Evolutionary conservation across 805 yeast species (phyloP), one percentile per base, ranked within the genome.

Genomic region (Tetrapisispora fleetii): DNA sequence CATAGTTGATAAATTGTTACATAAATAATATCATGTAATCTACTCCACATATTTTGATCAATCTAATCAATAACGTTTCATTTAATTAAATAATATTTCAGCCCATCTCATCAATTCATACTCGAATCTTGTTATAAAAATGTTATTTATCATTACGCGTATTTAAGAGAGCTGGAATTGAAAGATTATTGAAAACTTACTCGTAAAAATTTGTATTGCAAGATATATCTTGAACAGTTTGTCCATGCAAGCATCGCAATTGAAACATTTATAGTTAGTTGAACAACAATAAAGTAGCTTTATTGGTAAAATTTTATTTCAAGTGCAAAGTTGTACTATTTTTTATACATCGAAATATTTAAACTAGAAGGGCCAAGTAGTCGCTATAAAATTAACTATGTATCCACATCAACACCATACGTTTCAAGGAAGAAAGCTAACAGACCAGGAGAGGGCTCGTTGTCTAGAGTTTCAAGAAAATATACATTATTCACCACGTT

Each of bases 401-500:
- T 62, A 59, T 35, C 66, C 63, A 47, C 65, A 63, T 49, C 44
- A 43, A 16, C 62, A 59, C 43, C 63, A 63, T 40, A 55, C 63
- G 1, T 67, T 67, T 39, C 69, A 67, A 50, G 70, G 70, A 21
- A 79, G 98, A 63, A 83, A 81, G 59, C 76, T 93, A 46, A 75
- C 93, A 1, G 91, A 85, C 37, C 73, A 81, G 28, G 99, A 93
- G 65, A 74, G 95, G 54, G 87, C 89, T 35, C 80, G 91, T 46
- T 83, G 91, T 37, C 79, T 85, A 57, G 96, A 91, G 63, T 93
- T 88, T 63, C 95, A 86, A 63, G 98, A 93, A 49, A 79, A 84
- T 67, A 93, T 93, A 58, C 96, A 93, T 67, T 93, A 93, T 64
- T 87, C 96, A 10, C 93, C 95, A 49, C 71, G 82, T 59, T 93